A percentile compares a stretch with the other conserved stretches of the same genome.
phyloP scores from a whole-genome alignment of 495 filamentous ascomycete genomes.

The Aspergillus kassunensis region DNA sequence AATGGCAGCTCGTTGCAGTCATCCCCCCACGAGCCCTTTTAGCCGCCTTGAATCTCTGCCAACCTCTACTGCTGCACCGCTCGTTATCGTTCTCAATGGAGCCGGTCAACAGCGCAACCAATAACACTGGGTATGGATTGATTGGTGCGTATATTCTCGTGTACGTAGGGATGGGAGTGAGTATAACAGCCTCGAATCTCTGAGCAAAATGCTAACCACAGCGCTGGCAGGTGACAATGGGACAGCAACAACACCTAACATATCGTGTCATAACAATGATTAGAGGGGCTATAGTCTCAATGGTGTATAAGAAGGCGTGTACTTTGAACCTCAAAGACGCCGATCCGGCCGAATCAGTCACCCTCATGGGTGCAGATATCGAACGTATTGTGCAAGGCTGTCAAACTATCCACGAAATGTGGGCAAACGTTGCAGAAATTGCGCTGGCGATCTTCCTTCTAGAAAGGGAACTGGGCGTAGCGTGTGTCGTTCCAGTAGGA shows the following conservation, averaged over 20 bases:
- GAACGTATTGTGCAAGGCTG: constrained; percentile 50
- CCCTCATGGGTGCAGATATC: constrained; percentile 62
- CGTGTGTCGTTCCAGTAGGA: constrained; percentile 49
- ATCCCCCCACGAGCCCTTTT: constrained; percentile 52
- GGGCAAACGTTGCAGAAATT: constrained; percentile 58
- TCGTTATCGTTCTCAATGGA: constrained; percentile 45
- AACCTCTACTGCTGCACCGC: constrained; percentile 59
- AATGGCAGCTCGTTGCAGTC: constrained; percentile 43
- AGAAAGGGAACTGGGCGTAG: constrained; percentile 51
- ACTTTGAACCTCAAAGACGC: constrained; percentile 41
- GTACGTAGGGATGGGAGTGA: constrained; percentile 60
- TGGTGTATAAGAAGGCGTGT: constrained; percentile 54
- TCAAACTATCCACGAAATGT: constrained; percentile 53
- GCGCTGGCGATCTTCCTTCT: constrained; percentile 56
- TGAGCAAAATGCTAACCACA: too few species aligned
- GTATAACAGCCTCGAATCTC: constrained; percentile 14
- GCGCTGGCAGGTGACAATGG: constrained; percentile 37
- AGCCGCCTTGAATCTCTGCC: constrained; percentile 58
- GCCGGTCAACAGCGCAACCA: constrained; percentile 33
- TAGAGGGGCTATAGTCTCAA: constrained; percentile 53
- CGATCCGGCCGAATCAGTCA: constrained; percentile 52
- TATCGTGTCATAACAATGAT: constrained; percentile 59
- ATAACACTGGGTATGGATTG: constrained; percentile 57
- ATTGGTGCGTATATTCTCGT: constrained; percentile 61
- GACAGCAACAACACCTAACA: constrained; percentile 52